A percentile compares a stretch with the other conserved stretches of the same genome.
Conservation (phyloP, 176 grass and related monocot genomes). For the Bolboschoenus planiculmis region DNA sequence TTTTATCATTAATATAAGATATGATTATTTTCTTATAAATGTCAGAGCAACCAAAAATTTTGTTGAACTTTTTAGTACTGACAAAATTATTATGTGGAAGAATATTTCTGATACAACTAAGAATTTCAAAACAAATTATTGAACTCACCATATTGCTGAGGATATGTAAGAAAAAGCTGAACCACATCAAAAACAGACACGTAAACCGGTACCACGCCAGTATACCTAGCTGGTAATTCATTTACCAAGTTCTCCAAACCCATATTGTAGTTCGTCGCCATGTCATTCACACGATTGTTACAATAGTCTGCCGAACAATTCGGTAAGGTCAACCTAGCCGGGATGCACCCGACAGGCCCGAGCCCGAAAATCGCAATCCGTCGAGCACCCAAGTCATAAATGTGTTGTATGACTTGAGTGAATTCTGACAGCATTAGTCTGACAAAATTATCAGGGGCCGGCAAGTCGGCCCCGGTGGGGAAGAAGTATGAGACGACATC, state of each 20-base stretch:
- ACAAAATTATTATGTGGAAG: background rate
- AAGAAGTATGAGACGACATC: background rate
- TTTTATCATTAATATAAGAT: background rate
- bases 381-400: background rate
- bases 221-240: background rate
- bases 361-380: background rate
- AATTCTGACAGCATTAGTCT: conserved; percentile 5
- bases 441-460: background rate
- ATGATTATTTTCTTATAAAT: background rate
- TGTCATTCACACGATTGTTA: background rate
- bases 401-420: background rate
- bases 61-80: background rate
- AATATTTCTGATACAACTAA: background rate
- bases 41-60: background rate
- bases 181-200: background rate
- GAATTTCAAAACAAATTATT: background rate
- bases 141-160: background rate
- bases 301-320: background rate
- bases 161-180: background rate
- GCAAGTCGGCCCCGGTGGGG: background rate
- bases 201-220: background rate
- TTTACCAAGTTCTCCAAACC: background rate
- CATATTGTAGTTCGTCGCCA: background rate
- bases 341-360: background rate
- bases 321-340: background rate